Evolutionary conservation across 257 asterid species (phyloP).

Genomic region (Misopates orontium): DNA sequence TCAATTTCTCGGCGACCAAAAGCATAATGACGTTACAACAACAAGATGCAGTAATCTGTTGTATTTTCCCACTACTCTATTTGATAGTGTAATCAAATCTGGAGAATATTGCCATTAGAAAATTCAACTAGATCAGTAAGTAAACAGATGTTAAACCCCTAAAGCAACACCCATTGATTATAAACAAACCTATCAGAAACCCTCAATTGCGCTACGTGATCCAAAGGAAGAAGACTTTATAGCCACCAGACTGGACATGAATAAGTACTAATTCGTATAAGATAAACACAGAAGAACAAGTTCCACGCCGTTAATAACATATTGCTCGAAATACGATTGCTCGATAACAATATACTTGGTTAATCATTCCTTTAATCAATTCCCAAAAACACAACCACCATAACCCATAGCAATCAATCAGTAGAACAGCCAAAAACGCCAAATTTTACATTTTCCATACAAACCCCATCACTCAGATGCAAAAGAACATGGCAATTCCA

Average conservation of each 20-base stretch:
- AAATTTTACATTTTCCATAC: not conserved
- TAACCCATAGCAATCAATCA: not conserved
- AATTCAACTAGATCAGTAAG: not conserved
- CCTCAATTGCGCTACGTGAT: not conserved
- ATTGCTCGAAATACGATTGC: not conserved
- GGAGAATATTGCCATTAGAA: not conserved
- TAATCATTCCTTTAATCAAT: not conserved
- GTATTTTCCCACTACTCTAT: not conserved
- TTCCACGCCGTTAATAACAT: not conserved
- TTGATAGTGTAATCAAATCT: not conserved
- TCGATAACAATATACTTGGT: not conserved
- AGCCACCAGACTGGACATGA: not conserved
- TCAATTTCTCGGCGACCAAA: not conserved
- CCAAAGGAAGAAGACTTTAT: not conserved
- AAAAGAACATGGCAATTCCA: not conserved
- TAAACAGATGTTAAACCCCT: not conserved
- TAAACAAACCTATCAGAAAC: too few species aligned
- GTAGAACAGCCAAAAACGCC: not conserved
- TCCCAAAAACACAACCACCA: not conserved
- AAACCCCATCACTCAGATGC: slow-evolving; percentile 5
- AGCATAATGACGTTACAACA: not conserved
- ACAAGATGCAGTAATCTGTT: slow-evolving; percentile 3
- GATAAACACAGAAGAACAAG: not conserved
- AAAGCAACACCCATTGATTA: not conserved
- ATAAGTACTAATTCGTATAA: not conserved